Evolutionary conservation across 192 early-diverging fungal genomes (phyloP).

Genomic region (Linnemannia exigua): DNA sequence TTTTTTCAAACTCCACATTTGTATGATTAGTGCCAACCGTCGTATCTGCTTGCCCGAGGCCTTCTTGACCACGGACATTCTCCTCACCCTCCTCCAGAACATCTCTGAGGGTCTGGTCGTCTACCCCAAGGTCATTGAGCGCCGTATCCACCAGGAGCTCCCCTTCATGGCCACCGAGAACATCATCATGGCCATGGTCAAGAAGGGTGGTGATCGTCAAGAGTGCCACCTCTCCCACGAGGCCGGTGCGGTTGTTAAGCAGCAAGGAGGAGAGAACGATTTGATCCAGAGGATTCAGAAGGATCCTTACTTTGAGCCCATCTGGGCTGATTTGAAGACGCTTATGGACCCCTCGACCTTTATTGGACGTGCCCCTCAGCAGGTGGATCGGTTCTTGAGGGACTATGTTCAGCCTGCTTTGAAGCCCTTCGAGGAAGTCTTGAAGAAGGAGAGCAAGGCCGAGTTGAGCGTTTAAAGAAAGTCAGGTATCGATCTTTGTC

Average conservation of each 20-base stretch:
- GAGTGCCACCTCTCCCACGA: conserved; percentile 94
- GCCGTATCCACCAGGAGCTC: conserved; percentile 92
- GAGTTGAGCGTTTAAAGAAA: conserved; percentile 78
- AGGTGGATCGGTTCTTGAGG: conserved; percentile 88
- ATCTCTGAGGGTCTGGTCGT: conserved; percentile 98
- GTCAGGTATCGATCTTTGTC: background rate
- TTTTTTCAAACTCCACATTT: conserved; percentile 6
- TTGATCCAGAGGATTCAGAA: conserved; percentile 91
- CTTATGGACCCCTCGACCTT: conserved; percentile 94
- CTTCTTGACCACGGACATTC: conserved; percentile 96
- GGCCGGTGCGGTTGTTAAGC: conserved; percentile 93
- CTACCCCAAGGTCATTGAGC: conserved; percentile 94
- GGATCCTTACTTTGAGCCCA: conserved; percentile 89
- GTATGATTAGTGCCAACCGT: conserved; percentile 83
- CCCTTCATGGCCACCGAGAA: conserved; percentile 99
- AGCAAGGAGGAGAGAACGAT: conserved; percentile 94
- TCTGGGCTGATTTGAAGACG: conserved; percentile 79
- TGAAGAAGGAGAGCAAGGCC: conserved; percentile 75
- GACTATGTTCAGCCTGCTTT: conserved; percentile 89
- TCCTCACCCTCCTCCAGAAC: conserved; percentile 96
- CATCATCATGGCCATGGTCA: conserved; percentile 99
- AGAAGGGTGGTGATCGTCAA: conserved; percentile 95
- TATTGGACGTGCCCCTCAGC: conserved; percentile 94
- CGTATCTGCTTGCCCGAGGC: conserved; percentile 97
- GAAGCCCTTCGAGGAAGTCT: conserved; percentile 75